These are phyloP conservation scores for Saccharomycopsis babjevae DNA, from an alignment of 805 yeast species.

Conservation along the genomic window DNA sequence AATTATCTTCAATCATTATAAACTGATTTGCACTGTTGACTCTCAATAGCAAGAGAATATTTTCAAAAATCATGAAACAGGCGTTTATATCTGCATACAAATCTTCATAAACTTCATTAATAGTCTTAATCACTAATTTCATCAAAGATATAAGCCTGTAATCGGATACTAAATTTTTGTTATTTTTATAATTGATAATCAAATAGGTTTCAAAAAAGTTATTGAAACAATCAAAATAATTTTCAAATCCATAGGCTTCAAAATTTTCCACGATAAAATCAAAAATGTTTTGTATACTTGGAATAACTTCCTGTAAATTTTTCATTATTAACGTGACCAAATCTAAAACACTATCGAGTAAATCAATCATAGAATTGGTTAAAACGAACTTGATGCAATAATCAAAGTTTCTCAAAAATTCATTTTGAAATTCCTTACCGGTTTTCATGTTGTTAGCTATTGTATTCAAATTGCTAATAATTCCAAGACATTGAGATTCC, in stretches of 20 bases:
- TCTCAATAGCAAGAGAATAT: constrained; percentile 8
- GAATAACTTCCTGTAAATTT: constrained; percentile 40
- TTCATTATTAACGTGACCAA: constrained; percentile 41
- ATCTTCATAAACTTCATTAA: constrained; percentile 9
- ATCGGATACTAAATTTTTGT: not conserved
- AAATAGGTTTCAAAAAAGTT: constrained; percentile 15
- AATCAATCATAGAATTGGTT: constrained; percentile 46
- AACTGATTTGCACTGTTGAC: not conserved
- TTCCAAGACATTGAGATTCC: constrained; percentile 57
- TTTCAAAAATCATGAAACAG: constrained; percentile 6
- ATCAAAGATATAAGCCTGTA: not conserved
- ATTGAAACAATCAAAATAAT: constrained; percentile 16
- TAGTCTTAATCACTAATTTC: not conserved
- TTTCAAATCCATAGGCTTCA: constrained; percentile 7
- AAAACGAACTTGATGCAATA: constrained; percentile 54
- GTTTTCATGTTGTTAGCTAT: constrained; percentile 56
- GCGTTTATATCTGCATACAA: constrained; percentile 6
- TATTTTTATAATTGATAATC: constrained; percentile 10
- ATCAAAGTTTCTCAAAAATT: constrained; percentile 42
- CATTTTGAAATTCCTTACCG: constrained; percentile 20
- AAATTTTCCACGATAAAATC: constrained; percentile 16
- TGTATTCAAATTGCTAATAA: constrained; percentile 62
- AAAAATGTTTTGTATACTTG: constrained; percentile 34
- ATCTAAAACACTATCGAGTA: constrained; percentile 54
- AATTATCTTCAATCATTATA: constrained; percentile 4